Conservation (phyloP, 1,139 yeast species). For the Geotrichum phurueaensis region DNA sequence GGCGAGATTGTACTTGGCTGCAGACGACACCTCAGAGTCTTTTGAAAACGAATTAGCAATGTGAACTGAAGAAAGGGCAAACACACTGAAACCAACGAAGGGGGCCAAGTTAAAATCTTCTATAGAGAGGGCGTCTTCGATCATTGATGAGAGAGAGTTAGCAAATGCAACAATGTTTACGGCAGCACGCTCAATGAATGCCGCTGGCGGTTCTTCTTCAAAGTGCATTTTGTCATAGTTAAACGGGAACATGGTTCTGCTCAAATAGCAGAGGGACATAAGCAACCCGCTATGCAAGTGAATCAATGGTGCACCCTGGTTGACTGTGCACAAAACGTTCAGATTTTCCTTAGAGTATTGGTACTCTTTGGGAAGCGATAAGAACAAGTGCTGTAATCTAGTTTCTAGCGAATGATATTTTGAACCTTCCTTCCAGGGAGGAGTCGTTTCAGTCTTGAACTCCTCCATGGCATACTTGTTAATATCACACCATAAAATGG, state of each 20-base stretch:
- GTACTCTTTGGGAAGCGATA: constrained; percentile 23
- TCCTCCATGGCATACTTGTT: constrained; percentile 27
- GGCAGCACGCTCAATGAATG: constrained; percentile 30
- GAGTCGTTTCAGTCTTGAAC: constrained; percentile 17
- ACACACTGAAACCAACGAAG: constrained; percentile 36
- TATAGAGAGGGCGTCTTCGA: constrained; percentile 31
- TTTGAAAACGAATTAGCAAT: constrained; percentile 34
- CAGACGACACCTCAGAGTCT: constrained; percentile 28
- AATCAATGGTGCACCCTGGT: constrained; percentile 25
- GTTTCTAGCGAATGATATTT: constrained; percentile 17
- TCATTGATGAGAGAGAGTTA: constrained; percentile 31
- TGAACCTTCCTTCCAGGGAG: constrained; percentile 27
- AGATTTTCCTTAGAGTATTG: constrained; percentile 25
- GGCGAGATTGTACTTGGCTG: constrained; percentile 34
- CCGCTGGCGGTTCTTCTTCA: constrained; percentile 26
- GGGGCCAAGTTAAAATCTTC: constrained; percentile 36
- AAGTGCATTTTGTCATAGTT: constrained; percentile 17
- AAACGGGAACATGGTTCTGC: constrained; percentile 26
- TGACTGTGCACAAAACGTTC: constrained; percentile 21
- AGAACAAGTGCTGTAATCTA: constrained; percentile 17
- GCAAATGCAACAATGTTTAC: constrained; percentile 32
- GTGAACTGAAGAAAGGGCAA: constrained; percentile 36
- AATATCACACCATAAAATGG: constrained; percentile 34
- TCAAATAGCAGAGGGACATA: constrained; percentile 27
- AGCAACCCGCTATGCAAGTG: constrained; percentile 27